Evolutionary conservation across 108 stramenopile genomes (phyloP), one percentile per base, ranked within the genome.

Genomic region (Pseudonitzschia pungens): DNA sequence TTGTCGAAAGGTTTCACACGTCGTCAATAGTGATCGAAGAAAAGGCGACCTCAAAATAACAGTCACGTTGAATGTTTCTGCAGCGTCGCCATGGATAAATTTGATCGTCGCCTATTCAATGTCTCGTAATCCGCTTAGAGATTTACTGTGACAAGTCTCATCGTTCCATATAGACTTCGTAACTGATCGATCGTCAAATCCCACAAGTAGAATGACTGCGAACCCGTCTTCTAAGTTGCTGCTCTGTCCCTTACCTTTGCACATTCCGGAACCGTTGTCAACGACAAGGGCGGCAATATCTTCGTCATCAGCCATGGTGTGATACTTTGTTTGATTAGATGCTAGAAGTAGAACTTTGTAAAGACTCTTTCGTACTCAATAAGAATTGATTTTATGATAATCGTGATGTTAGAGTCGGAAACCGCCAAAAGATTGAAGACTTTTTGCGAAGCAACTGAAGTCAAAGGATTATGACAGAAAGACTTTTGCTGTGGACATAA

Each of bases 201-300:
- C 36, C 6, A 36, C 2, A 36, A 5, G 36, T 6, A 68, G 10
- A n/a, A 68, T 68, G 27, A 27, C 48, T 24, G 36, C 33, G 3
- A 7, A 56, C 2, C 20, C 31, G 65, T 33, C 6, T 22, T 42
- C 8, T 1, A 9, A 24, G 42, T n/a, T 48, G 2, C 20, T n/a
- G 24, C 36, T 14, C 29, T 45, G 33, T 20, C 48, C 69, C 92
- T 79, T 64, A 93, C 92, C 92, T 89, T 93, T 96, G 83, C 95
- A 96, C 95, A 96, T 96, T 91, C 95, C 95, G 79, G 95, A 96
- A 56, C 95, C 95, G 74, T 96, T 96, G 82, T 96, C 95, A 72
- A 96, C 89, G 80, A 96, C 95, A 85, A 96, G 91, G 83, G 95
- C 95, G 70, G 92, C 90, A 77, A 96, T 92, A 83, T 96, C 95